Base-by-base conservation (phyloP, 176 grass and related monocot genomes). In the Leersia perrieri region DNA sequence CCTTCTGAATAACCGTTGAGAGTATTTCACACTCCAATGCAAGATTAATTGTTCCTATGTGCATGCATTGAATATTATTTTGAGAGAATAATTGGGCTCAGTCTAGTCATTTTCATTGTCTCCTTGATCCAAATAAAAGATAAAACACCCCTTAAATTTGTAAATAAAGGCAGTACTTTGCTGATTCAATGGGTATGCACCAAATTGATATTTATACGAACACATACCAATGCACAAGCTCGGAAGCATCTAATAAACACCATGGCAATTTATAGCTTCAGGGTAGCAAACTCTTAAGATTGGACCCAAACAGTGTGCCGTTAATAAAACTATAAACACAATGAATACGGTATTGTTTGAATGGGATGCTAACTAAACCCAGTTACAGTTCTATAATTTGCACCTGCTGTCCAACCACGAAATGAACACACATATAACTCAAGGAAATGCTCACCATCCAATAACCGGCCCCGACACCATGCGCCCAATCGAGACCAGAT, bases 391-490 rank as follows among this genome's bases (percentile, higher is more conserved):
- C 63, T 39, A 13, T 2, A 16, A 72, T 81, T 62, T 23, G 68
- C 12, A 61, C 27, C 1, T 41, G 5, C 3, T 40, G 4, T 5
- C 49, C 3, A 81, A 60, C 25, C 23, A 47, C 63, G 33, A 63
- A 63, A 27, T 39, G 15, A 4, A 27, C 79, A 68, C 30, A 51
- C 70, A 38, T 38, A 69, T 10, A 64, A 40, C 60, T 26, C 7
- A 47, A 32, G 31, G 74, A 55, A 58, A 61, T 55, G 66, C 81
- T 80, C 71, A 98, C 95, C 90, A 98, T 71, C 92, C 95, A 79
- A 98, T 98, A 53, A 91, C 76, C 40, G 92, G 92, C 20, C 95
- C 95, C 9, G 95, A 98, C 16, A 87, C 78, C 95, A 98, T 93
- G 65, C 95, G 85, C 53, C 88, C 87, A 77, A 98, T 89, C 55